Base-by-base conservation (phyloP, 805 yeast genomes). In the Yarrowia keelungensis region DNA sequence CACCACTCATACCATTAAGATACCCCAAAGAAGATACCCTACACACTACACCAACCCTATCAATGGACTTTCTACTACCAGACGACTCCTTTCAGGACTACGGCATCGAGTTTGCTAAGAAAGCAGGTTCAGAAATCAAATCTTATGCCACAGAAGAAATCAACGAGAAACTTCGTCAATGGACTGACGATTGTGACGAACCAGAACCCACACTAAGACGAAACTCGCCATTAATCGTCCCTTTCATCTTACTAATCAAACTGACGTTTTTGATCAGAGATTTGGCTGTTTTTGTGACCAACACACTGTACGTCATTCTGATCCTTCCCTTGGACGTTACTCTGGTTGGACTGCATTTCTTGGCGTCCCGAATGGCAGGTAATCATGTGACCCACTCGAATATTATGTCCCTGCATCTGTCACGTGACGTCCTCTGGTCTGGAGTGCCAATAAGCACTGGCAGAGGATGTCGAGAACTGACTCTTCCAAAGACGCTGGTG, bases 371-470 rank as follows among this genome's bases (percentile, higher is more conserved):
- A 16, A 19, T 59, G 51, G 32, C 65, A 0, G 51, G 65, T 0
- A 43, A 16, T 19, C 22, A 51, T 3, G 32, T 26, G 8, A 16
- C 41, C 11, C 41, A 59, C 12, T 45, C 51, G 3, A 45, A 45
- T 15, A 59, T 45, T 16, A 32, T 59, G 50, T 14, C 65, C 0
- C 19, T 59, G 1, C 65, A 45, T 10, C 2, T 45, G 15, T 12
- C 65, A 12, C 65, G 65, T 16, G 65, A 59, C 16, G 15, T 59
- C 1, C 42, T 59, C 16, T 59, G 51, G 51, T 16, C 51, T n/a
- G 65, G 65, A 45, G 65, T n/a, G 1, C 51, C 65, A 4, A 35
- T 59, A 32, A 43, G 51, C 12, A 59, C 65, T 7, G 65, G 65
- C 19, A 16, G 65, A 45, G 65, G 65, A 5, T 59, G 65, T 19